Percentiles rank a stretch among this genome's conserved stretches.
Evolutionary conservation across 768 basidiomycete genomes (phyloP).

Genomic region (Hygrophorus pudorinus): DNA sequence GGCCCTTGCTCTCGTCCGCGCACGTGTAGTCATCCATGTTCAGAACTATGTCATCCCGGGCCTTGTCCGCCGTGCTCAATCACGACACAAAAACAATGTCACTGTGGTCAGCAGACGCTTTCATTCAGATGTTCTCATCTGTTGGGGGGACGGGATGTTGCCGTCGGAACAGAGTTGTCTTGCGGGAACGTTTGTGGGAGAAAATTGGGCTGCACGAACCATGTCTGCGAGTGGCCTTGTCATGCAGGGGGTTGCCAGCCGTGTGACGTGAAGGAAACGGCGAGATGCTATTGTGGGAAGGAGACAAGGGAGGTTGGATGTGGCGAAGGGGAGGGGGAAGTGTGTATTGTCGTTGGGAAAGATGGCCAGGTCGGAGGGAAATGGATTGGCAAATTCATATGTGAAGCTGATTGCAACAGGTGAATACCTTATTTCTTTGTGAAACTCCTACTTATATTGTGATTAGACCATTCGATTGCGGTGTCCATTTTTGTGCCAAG

Average conservation of each 20-base stretch:
- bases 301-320: conserved; percentile 51
- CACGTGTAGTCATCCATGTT: conserved; percentile 73
- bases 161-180: conserved; percentile 16
- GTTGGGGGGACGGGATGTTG: conserved; percentile 25
- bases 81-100: conserved; percentile 66
- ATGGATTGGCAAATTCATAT: conserved; percentile 60
- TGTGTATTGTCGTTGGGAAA: conserved; percentile 23
- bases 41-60: conserved; percentile 84
- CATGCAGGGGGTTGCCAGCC: conserved; percentile 67
- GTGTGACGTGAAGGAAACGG: conserved; percentile 46
- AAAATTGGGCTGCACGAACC: conserved; percentile 59
- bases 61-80: conserved; percentile 93
- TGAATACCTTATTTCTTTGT: conserved; percentile 16
- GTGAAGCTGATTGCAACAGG: conserved; percentile 52
- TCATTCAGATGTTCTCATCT: conserved; percentile 23
- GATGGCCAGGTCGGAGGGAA: conserved; percentile 22
- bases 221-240: conserved; percentile 58
- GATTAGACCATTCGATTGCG: conserved; percentile 62
- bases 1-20: conserved; percentile 55
- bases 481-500: conserved; percentile 60
- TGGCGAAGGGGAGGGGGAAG: conserved; percentile 43
- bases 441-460: background rate
- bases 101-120: conserved; percentile 56
- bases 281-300: conserved; percentile 76
- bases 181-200: conserved; percentile 36